Conservation (phyloP, 768 basidiomycete genomes). For the Porphyrellus cyaneotinctus region DNA sequence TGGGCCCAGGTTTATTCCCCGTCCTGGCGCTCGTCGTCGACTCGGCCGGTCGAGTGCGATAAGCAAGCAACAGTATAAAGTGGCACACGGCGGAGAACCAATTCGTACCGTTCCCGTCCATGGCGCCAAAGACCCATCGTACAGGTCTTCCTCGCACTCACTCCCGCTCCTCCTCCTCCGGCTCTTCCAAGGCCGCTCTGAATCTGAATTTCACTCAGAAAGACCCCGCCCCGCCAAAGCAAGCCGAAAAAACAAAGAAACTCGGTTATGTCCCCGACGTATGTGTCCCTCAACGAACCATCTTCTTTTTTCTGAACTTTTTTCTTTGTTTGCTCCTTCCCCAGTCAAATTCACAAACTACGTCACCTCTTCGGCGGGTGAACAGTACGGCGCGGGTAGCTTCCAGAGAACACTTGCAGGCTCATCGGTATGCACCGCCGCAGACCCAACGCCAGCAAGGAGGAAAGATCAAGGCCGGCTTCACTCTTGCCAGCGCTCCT, state of each 20-base stretch:
- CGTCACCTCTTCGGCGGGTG: slow-evolving; percentile 26
- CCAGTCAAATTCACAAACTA: slow-evolving; percentile 22
- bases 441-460: slow-evolving; percentile 29
- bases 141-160: slow-evolving; percentile 52
- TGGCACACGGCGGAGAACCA: slow-evolving; percentile 28
- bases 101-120: slow-evolving; percentile 28
- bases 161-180: slow-evolving; percentile 56
- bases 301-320: slow-evolving; percentile 16
- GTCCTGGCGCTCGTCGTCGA: background rate
- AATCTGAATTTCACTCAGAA: slow-evolving; percentile 71
- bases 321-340: background rate
- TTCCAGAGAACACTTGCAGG: slow-evolving; percentile 33
- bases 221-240: slow-evolving; percentile 42
- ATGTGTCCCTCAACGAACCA: slow-evolving; percentile 16
- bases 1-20: background rate
- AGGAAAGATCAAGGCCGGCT: slow-evolving; percentile 46
- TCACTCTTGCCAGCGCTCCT: slow-evolving; percentile 52
- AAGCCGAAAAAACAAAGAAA: slow-evolving; percentile 54
- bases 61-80: slow-evolving; percentile 20
- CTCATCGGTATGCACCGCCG: slow-evolving; percentile 30
- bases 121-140: slow-evolving; percentile 52
- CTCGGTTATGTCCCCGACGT: slow-evolving; percentile 43
- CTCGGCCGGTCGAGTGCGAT: slow-evolving; percentile 7
- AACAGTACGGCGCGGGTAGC: slow-evolving; percentile 26
- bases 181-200: slow-evolving; percentile 50